Evolutionary conservation across 108 stramenopile genomes (phyloP), one percentile per base, ranked within the genome.

Genomic region (Schizochytrium sp.): DNA sequence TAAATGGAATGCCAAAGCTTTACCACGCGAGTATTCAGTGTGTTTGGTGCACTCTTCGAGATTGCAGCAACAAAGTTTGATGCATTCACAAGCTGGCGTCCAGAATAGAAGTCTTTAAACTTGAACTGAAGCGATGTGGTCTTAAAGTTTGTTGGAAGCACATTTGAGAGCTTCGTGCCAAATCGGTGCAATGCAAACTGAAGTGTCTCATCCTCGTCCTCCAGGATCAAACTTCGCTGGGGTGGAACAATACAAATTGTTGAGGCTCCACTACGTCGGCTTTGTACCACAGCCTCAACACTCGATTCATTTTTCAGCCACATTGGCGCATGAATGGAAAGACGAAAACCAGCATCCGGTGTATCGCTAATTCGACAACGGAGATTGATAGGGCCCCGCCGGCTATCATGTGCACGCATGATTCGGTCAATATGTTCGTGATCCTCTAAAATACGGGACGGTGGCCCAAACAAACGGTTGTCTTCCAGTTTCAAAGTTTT

Each of bases 251-350:
- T 40, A 53, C 15, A 10, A 1, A 83, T 55, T 13, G 45, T 83
- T n/a, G 53, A 12, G 15, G 53, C 76, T 5, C 50, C 47, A 53
- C 12, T 50, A n/a, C 2, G 5, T 10, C 4, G 12, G 47, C 53
- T 83, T 53, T 83, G 76, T 42, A 83, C 47, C 5, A 83, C 53
- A 10, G 76, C 76, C 47, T 49, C 50, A 12, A 83, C 50, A 53
- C 76, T 83, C 47, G 76, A 83, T 53, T 83, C 76, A 1, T 83
- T 83, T n/a, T 55, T 5, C 38, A 83, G 55, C 76, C 76, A 83
- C 76, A 55, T 83, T n/a, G 47, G 47, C 12, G 76, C 47, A 53
- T 83, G 53, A 10, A 83, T 55, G 38, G 76, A 83, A 17, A 83
- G 13, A 10, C 76, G 47, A 28, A 83, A 83, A 38, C 76, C 76